These are phyloP conservation scores for Colletotrichum euphorbiae DNA, from an alignment of 2,329 filamentous ascomycete species.

Conservation along the genomic window DNA sequence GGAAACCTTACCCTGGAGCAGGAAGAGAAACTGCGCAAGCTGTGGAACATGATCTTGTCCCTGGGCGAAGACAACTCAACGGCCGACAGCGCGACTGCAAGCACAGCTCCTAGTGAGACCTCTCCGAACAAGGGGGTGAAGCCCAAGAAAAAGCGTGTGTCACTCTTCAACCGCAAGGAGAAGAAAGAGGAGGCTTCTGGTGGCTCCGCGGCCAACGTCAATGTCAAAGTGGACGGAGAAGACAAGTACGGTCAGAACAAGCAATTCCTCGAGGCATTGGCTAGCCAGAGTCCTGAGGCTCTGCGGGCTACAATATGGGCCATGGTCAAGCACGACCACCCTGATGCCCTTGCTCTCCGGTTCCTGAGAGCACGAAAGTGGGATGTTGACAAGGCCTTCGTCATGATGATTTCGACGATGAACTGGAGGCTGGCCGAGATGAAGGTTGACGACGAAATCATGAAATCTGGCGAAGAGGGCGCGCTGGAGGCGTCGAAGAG, in stretches of 20 bases:
- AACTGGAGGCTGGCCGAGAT: conserved; percentile 88
- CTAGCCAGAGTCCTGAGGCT: conserved; percentile 79
- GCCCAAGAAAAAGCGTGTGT: conserved; percentile 80
- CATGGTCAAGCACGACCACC: conserved; percentile 96
- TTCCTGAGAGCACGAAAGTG: conserved; percentile 93
- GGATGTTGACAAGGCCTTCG: conserved; percentile 91
- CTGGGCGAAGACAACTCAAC: conserved; percentile 56
- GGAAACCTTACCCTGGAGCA: conserved; percentile 92
- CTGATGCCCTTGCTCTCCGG: conserved; percentile 83
- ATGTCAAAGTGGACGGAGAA: conserved; percentile 67
- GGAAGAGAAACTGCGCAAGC: conserved; percentile 86
- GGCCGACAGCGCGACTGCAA: conserved; percentile 44
- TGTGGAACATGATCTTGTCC: conserved; percentile 83
- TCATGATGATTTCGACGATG: conserved; percentile 96
- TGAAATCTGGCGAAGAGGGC: conserved; percentile 78
- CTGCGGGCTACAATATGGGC: conserved; percentile 87
- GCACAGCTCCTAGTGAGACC: conserved; percentile 45
- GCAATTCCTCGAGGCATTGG: conserved; percentile 84
- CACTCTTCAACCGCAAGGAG: conserved; percentile 73
- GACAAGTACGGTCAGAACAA: conserved; percentile 95
- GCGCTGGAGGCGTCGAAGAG: conserved; percentile 70
- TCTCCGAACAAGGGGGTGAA: conserved; percentile 59
- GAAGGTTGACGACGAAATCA: conserved; percentile 90
- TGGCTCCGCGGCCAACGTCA: conserved; percentile 46
- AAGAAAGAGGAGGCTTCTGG: conserved; percentile 63